Evolutionary conservation across 2,329 filamentous ascomycete genomes (phyloP), one percentile per base, ranked within the genome.

Genomic region (Elsinoe ampelina): DNA sequence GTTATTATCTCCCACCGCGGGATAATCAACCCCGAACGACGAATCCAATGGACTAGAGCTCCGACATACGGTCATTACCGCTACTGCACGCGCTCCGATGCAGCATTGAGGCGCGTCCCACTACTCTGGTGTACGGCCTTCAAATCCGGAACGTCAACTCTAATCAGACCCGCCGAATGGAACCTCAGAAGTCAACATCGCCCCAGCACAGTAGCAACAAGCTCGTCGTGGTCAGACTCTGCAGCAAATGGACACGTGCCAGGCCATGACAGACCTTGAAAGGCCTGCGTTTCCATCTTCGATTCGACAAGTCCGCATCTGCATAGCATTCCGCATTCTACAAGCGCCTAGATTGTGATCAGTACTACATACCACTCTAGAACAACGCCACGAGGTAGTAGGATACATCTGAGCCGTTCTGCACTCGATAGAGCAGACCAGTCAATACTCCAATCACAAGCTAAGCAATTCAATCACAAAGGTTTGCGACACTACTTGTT

Each of bases 81-180:
- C 30, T 38, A 17, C n/a, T 34, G 45, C 20, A 32, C 22, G 32
- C 45, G 12, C 15, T 32, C 45, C 45, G 22, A 48, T 48, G 43
- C 42, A 47, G 38, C 22, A 47, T 12, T 32, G 42, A 47, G 13
- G 11, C 42, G 42, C 43, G 22, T 48, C 6, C 22, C 32, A 22
- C 30, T 20, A 11, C 43, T 15, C 8, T 17, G 6, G 3, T 26
- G 22, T 26, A 3, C 22, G 22, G 22, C 22, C 22, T 26, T 26
- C 22, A 26, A 30, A 30, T 30, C 7, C 26, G 26, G 26, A 30
- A 38, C 17, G 17, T n/a, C 48, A 52, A 52, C 48, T 35, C 32
- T 50, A 50, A 34, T 35, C 45, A 50, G 26, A 34, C 26, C 26
- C 48, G 48, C 48, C 34, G 48, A 38, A 52, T 52, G 48, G 26